phyloP scores from a whole-genome alignment of 208 protist genomes.

The Porcisia hertigi region DNA sequence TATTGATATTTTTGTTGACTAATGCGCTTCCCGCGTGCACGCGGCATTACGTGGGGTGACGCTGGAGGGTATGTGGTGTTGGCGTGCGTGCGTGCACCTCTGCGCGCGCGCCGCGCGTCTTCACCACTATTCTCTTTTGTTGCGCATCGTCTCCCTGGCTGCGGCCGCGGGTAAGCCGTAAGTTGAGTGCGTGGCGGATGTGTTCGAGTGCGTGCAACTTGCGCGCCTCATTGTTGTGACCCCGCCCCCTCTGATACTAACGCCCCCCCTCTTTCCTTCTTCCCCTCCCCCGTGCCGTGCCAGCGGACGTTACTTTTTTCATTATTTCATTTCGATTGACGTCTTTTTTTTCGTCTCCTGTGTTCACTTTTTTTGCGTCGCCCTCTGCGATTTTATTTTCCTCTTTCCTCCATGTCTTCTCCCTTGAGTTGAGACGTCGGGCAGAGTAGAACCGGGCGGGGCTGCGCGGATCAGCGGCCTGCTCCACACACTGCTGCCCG shows the following conservation, averaged over 20 bases:
- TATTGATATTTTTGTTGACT: not conserved
- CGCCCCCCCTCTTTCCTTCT: too few relatives aligned
- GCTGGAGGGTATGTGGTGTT: not conserved
- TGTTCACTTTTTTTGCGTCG: not conserved
- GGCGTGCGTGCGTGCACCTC: not conserved
- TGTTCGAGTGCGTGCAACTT: not conserved
- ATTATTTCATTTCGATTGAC: not conserved
- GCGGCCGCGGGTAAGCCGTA: not conserved
- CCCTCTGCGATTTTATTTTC: not conserved
- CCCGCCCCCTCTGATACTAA: not conserved
- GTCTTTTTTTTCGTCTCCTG: not conserved
- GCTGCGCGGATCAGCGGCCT: not conserved
- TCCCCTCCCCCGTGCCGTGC: not conserved
- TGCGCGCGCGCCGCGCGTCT: not conserved
- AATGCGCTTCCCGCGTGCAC: not conserved
- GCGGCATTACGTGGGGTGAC: constrained; percentile 1
- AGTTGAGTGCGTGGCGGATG: not conserved
- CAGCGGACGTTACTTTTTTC: not conserved
- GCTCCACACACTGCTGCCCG: not conserved
- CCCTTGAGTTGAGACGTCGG: not conserved
- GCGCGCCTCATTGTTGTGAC: not conserved
- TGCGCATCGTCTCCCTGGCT: not conserved
- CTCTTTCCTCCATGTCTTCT: not conserved
- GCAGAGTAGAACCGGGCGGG: not conserved
- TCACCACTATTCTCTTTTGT: not conserved